phyloP scores from a whole-genome alignment of 108 stramenopile species.

The Aurantiochytrium sp. region DNA sequence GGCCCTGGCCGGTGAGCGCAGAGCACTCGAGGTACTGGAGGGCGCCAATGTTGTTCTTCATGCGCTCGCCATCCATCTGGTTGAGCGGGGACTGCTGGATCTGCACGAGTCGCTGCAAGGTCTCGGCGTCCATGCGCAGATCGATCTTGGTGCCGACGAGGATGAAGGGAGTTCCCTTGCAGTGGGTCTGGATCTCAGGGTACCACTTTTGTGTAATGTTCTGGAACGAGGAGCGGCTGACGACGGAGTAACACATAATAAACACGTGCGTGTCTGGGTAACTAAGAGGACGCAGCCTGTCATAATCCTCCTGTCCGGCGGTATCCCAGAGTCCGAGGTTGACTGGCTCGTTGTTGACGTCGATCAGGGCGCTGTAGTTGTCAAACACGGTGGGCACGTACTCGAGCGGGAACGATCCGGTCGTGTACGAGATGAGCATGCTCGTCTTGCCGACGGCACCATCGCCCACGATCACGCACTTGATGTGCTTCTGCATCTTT shows the following conservation, averaged over 20 bases:
- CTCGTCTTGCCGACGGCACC: slow-evolving; percentile 61
- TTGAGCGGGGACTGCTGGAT: slow-evolving; percentile 30
- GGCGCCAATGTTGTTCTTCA: slow-evolving; percentile 43
- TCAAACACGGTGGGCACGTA: slow-evolving; percentile 57
- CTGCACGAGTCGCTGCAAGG: slow-evolving; percentile 20
- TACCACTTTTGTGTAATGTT: slow-evolving; percentile 57
- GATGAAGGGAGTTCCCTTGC: slow-evolving; percentile 55
- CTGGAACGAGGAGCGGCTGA: slow-evolving; percentile 39
- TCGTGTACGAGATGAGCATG: slow-evolving; percentile 59
- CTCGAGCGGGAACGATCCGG: slow-evolving; percentile 58
- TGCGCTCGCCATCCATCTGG: slow-evolving; percentile 37
- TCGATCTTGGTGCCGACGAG: slow-evolving; percentile 54
- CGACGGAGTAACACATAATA: slow-evolving; percentile 52
- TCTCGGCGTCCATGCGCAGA: slow-evolving; percentile 32
- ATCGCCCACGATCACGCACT: slow-evolving; percentile 30
- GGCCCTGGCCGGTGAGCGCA: slow-evolving; percentile 51
- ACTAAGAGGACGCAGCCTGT: slow-evolving; percentile 54
- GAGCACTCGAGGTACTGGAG: slow-evolving; percentile 55
- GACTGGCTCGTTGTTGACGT: slow-evolving; percentile 35
- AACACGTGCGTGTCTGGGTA: slow-evolving; percentile 62
- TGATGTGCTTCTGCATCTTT: slow-evolving; percentile 16
- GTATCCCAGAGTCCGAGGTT: slow-evolving; percentile 52
- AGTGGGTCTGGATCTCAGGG: slow-evolving; percentile 46
- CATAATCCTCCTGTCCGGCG: slow-evolving; percentile 62
- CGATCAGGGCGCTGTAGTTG: slow-evolving; percentile 58